A percentile compares a stretch with the other conserved stretches of the same genome.
Evolutionary conservation across 768 basidiomycete genomes (phyloP).

Genomic region (Tulasnella sp.): DNA sequence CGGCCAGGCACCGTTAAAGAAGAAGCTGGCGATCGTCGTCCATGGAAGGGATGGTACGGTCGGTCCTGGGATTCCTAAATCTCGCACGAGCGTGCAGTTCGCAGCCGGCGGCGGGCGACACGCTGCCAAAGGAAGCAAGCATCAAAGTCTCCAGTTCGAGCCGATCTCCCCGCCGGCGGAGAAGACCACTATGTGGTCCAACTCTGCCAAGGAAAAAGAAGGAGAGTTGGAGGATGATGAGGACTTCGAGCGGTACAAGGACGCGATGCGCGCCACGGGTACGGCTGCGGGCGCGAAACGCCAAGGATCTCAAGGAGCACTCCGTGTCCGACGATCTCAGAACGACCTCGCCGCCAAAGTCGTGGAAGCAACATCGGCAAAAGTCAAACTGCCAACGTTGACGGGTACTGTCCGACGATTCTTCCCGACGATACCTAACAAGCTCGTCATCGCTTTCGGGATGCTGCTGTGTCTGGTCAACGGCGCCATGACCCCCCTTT

Average conservation of each 20-base stretch:
- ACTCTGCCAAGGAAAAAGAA: constrained; percentile 21
- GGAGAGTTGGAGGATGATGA: constrained; percentile 39
- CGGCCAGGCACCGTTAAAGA: not conserved
- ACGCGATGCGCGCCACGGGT: constrained; percentile 32
- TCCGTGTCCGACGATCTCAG: not conserved
- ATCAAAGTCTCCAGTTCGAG: constrained; percentile 51
- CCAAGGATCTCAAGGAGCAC: not conserved
- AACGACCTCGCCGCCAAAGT: not conserved
- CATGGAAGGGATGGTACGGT: not conserved
- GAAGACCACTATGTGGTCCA: constrained; percentile 20
- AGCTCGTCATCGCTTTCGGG: constrained; percentile 57
- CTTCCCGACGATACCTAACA: constrained; percentile 64
- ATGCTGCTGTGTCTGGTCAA: constrained; percentile 55
- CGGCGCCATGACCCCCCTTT: constrained; percentile 82
- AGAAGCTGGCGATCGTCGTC: constrained; percentile 7
- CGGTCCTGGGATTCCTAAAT: not conserved
- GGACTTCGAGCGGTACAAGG: constrained; percentile 20
- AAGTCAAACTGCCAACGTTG: constrained; percentile 16
- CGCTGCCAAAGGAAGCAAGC: no score
- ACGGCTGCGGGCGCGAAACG: constrained; percentile 25
- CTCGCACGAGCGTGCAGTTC: not conserved
- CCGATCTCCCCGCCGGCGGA: constrained; percentile 38
- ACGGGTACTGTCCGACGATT: constrained; percentile 26
- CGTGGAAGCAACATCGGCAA: not conserved
- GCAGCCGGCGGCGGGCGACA: not conserved